Evolutionary conservation across 768 basidiomycete species (phyloP), one percentile per base, ranked within the genome.

Genomic region (Hygrocybe punicea): DNA sequence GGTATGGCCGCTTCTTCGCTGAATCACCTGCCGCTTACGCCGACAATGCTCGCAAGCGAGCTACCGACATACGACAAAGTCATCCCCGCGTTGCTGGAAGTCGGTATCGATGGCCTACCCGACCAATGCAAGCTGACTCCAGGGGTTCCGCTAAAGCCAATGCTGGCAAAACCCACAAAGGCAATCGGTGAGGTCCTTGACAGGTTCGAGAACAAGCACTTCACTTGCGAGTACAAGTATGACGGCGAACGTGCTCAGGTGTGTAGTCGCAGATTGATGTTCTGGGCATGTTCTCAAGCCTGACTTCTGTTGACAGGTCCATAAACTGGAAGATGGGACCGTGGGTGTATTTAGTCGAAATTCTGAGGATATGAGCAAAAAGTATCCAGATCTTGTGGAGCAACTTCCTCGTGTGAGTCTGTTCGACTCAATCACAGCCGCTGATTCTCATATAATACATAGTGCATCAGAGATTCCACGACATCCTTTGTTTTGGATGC

Each of bases 201-300:
- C 73, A 79, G 94, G 56, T 99, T 98, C 66, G 97, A 99, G 71
- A 86, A 85, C 66, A 95, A 94, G 72, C 83, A 81, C 53, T 98
- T 99, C 69, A 98, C 97, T 8, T 98, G 95, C 73, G 97, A 99
- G 76, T 99, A 99, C 74, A 99, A 99, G 72, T 99, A 99, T 63
- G 97, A 99, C 61, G 97, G 97, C 6, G 97, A 99, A 70, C 86
- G 97, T 47, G 97, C 97, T 14, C 95, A 98, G 76, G 89, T 87
- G 44, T 35, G 72, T 57, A 3, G 35, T n/a, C n/a, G n/a, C n/a
- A n/a, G n/a, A n/a, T n/a, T 42, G 14, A 3, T 52, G 17, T 5
- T 14, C 8, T n/a, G 19, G 21, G 50, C 23, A 13, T 39, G 33
- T 3, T 7, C 33, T 23, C 47, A 29, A 25, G 11, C 10, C 35